A percentile compares a stretch with the other conserved stretches of the same genome.
Conservation (phyloP, 2,329 filamentous ascomycete species). For the Fusarium equiseti region DNA sequence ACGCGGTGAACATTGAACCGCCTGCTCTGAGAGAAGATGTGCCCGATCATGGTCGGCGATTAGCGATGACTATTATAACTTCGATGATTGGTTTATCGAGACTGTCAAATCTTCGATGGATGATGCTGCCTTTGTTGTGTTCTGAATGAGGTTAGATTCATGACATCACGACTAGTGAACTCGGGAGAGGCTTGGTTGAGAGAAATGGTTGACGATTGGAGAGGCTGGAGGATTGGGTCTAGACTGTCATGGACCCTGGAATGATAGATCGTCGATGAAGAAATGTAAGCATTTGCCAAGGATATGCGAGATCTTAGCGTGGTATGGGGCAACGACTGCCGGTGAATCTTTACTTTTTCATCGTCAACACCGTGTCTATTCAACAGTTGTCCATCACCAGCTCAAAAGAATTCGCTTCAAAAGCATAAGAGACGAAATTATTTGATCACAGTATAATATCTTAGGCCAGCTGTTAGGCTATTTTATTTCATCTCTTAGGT, state of each 20-base stretch:
- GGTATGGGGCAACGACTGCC: not conserved
- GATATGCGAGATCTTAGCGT: not conserved
- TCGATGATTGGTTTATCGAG: conserved; percentile 25
- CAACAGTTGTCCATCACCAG: no score
- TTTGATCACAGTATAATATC: no score
- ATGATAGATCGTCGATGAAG: not conserved
- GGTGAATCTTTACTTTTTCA: no score
- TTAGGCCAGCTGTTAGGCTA: no score
- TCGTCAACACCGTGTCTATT: no score
- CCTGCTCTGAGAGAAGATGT: not conserved
- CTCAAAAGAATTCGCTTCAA: no score
- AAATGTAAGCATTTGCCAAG: not conserved
- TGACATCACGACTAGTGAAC: conserved; percentile 4
- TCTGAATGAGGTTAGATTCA: not conserved
- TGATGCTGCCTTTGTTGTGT: conserved; percentile 22
- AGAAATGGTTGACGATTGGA: no score
- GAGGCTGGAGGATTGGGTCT: not conserved
- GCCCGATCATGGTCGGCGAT: not conserved
- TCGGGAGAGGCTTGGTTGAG: not conserved
- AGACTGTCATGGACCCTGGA: not conserved
- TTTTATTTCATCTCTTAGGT: no score
- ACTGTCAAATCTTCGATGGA: not conserved
- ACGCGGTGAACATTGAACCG: conserved; percentile 21
- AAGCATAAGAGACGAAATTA: no score
- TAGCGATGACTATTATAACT: conserved; percentile 18